Evolutionary conservation across 2,329 filamentous ascomycete genomes (phyloP).

Genomic region (Cladosporium halotolerans): DNA sequence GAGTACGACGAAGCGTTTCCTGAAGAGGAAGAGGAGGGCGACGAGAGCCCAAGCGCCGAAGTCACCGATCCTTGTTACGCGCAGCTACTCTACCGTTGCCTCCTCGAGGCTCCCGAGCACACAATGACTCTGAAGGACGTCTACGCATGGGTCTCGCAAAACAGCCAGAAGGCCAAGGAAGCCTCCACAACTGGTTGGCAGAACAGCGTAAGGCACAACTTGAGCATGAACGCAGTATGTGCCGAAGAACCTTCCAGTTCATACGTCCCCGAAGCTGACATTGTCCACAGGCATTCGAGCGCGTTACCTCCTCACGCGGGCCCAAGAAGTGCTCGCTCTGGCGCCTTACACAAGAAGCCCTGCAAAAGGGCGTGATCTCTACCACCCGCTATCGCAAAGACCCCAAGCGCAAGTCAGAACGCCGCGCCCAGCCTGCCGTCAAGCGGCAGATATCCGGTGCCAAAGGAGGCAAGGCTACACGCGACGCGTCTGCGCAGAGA

Average conservation of each 20-base stretch:
- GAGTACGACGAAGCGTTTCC: conserved; percentile 2
- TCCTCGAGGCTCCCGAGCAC: conserved; percentile 59
- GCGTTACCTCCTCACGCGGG: conserved; percentile 41
- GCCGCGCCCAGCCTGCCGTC: conserved; percentile 24
- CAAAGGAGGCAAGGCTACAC: conserved; percentile 40
- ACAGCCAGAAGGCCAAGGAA: conserved; percentile 68
- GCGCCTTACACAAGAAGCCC: conserved; percentile 66
- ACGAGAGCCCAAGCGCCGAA: conserved; percentile 14
- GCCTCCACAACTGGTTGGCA: conserved; percentile 66
- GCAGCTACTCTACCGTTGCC: conserved; percentile 68
- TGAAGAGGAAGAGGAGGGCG: conserved; percentile 1
- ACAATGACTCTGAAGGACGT: conserved; percentile 78
- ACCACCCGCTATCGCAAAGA: conserved; percentile 60
- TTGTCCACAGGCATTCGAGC: conserved; percentile 47
- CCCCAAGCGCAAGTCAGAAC: conserved; percentile 36
- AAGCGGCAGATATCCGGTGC: conserved; percentile 41
- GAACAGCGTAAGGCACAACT: conserved; percentile 90
- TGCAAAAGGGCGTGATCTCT: conserved; percentile 68
- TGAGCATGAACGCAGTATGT: conserved; percentile 90
- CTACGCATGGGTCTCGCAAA: conserved; percentile 80
- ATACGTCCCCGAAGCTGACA: neutral
- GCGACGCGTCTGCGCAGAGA: conserved; percentile 17
- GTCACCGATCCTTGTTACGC: conserved; percentile 54
- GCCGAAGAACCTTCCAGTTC: neutral
- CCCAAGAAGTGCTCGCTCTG: conserved; percentile 67